Evolutionary conservation across 306 rosid genomes (phyloP).

Genomic region (Dalbergia cochinchinensis): DNA sequence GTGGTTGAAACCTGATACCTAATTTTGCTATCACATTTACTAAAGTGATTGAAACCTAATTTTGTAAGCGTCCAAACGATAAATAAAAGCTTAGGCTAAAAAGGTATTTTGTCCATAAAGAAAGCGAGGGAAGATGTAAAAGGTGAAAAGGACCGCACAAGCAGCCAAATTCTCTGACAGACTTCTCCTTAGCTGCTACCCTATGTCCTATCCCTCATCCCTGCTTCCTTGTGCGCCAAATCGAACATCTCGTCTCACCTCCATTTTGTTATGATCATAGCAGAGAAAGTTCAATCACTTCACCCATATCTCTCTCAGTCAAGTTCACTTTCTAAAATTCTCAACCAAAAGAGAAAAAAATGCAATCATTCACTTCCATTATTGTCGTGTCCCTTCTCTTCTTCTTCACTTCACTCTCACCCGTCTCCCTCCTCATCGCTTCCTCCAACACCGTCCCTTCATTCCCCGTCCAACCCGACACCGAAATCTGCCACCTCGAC

Average conservation of each 20-base stretch:
- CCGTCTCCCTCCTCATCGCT: conserved; percentile 27
- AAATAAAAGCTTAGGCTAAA: no score
- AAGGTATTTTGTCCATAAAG: background rate
- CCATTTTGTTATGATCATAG: no score
- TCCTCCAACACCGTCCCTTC: conserved; percentile 71
- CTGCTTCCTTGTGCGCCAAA: conserved; percentile 19
- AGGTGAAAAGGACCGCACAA: conserved; percentile 52
- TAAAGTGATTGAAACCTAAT: no score
- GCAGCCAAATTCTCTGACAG: conserved; percentile 54
- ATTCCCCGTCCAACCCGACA: conserved; percentile 59
- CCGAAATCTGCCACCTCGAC: conserved; percentile 73
- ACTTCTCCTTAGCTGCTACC: conserved; percentile 28
- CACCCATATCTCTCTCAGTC: no score
- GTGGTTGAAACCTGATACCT: no score
- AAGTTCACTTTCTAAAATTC: background rate
- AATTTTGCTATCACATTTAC: no score
- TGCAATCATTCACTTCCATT: conserved; percentile 43
- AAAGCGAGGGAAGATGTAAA: background rate
- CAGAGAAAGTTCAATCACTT: no score
- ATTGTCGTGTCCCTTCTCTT: conserved; percentile 11
- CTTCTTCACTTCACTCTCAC: conserved; percentile 14
- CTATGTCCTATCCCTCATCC: background rate
- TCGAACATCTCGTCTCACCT: conserved; percentile 48
- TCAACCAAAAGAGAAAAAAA: background rate
- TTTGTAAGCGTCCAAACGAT: no score